phyloP scores from a whole-genome alignment of 208 protist genomes.

The Leishmania guyanensis region DNA sequence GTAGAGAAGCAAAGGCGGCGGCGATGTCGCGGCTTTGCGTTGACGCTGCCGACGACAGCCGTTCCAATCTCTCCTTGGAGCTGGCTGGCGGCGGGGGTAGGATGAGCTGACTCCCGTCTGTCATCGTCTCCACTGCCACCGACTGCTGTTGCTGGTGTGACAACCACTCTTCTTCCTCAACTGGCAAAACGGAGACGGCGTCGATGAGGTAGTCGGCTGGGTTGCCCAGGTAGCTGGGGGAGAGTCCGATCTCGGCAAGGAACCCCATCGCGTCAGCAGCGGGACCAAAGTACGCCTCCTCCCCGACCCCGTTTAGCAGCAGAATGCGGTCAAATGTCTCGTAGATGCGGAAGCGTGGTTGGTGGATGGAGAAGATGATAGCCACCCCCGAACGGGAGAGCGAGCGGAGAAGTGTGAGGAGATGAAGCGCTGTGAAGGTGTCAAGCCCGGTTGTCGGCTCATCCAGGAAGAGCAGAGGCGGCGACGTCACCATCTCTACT shows the following conservation, averaged over 20 bases:
- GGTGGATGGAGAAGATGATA: conserved; percentile 79
- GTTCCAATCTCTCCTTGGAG: conserved; percentile 10
- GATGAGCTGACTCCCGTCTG: conserved; percentile 7
- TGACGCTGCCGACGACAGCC: conserved; percentile 1
- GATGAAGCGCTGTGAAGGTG: conserved; percentile 70
- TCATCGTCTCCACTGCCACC: not conserved
- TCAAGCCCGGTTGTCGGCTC: conserved; percentile 89
- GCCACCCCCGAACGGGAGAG: conserved; percentile 46
- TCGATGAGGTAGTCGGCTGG: conserved; percentile 89
- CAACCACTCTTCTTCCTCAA: conserved; percentile 23
- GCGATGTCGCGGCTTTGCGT: conserved; percentile 50
- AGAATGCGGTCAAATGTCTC: conserved; percentile 74
- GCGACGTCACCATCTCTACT: conserved; percentile 64
- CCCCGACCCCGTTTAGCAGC: conserved; percentile 74
- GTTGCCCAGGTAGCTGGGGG: conserved; percentile 46
- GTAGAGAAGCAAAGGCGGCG: conserved; percentile 40
- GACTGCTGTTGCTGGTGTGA: conserved; percentile 7
- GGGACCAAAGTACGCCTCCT: conserved; percentile 84
- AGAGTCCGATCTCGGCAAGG: conserved; percentile 61
- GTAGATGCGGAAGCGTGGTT: conserved; percentile 68
- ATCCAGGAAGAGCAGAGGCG: conserved; percentile 75
- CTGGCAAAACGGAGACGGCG: conserved; percentile 39
- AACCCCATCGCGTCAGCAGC: conserved; percentile 55
- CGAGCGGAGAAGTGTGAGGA: conserved; percentile 53
- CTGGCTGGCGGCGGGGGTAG: not conserved